These are phyloP conservation scores for Persicaria maculosa DNA, from an alignment of 148 eudicot species.

Conservation along the genomic window DNA sequence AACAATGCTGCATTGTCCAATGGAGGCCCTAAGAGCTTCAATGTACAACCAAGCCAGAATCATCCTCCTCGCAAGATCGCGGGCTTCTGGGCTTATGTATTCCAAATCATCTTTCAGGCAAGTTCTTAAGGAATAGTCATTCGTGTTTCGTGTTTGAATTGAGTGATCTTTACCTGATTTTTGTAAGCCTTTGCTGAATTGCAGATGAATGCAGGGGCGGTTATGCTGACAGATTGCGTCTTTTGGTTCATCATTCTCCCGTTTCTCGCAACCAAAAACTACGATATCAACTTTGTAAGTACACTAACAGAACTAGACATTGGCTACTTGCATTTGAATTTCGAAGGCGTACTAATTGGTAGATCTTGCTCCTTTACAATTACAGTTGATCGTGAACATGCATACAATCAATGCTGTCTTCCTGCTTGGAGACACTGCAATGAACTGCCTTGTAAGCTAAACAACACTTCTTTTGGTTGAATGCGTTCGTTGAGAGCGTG, in stretches of 20 bases:
- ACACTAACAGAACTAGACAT: not conserved
- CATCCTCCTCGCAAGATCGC: slow-evolving; percentile 36
- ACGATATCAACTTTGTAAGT: slow-evolving; percentile 71
- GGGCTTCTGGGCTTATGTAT: slow-evolving; percentile 67
- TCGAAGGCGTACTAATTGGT: not conserved
- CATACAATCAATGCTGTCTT: slow-evolving; percentile 79
- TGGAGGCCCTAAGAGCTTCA: slow-evolving; percentile 19
- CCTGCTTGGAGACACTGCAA: slow-evolving; percentile 68
- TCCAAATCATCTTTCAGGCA: slow-evolving; percentile 82
- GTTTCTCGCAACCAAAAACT: slow-evolving; percentile 54
- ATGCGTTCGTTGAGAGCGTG: not conserved
- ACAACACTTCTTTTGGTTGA: not conserved
- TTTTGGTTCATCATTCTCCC: slow-evolving; percentile 83
- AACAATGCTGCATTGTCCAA: not conserved
- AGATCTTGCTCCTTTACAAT: not conserved
- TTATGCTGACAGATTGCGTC: slow-evolving; percentile 73
- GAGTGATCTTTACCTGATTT: not conserved
- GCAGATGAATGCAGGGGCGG: slow-evolving; percentile 96
- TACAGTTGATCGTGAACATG: slow-evolving; percentile 71
- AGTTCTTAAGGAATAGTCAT: not conserved
- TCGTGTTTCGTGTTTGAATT: not conserved
- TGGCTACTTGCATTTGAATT: not conserved
- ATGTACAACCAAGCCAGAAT: slow-evolving; percentile 18
- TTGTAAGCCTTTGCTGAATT: not conserved
- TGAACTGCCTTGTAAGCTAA: slow-evolving; percentile 58